Percentiles rank a stretch among this genome's conserved stretches.
Evolutionary conservation across 2,329 filamentous ascomycete species (phyloP).

Genomic region (Pleoardoris graminearum): DNA sequence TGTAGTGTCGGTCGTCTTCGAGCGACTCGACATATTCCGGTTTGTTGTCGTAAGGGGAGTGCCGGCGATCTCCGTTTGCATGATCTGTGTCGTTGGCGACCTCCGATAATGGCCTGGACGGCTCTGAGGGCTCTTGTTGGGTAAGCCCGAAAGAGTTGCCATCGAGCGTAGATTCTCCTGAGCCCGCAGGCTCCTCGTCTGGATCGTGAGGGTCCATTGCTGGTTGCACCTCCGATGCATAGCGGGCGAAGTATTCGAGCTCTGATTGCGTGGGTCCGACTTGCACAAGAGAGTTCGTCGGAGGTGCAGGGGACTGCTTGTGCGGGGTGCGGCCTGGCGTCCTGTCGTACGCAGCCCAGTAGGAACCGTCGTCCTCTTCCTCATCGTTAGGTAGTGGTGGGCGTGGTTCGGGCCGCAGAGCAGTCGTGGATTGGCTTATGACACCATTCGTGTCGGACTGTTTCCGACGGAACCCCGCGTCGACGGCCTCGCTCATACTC

Average conservation of each 20-base stretch:
- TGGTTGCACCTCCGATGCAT: conserved; percentile 73
- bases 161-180: conserved; percentile 57
- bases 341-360: conserved; percentile 79
- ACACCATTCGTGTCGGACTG: conserved; percentile 24
- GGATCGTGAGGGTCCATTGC: conserved; percentile 81
- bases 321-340: conserved; percentile 58
- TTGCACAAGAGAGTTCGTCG: conserved; percentile 42
- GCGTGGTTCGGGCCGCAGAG: conserved; percentile 15
- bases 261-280: conserved; percentile 54
- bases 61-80: conserved; percentile 11
- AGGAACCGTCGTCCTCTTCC: conserved; percentile 74
- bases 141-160: conserved; percentile 52
- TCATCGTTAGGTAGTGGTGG: conserved; percentile 52
- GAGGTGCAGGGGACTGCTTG: conserved; percentile 66
- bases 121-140: conserved; percentile 20
- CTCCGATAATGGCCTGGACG: conserved; percentile 16
- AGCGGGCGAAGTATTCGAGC: conserved; percentile 75
- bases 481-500: conserved; percentile 64
- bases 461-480: conserved; percentile 45
- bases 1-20: conserved; percentile 24
- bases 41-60: conserved; percentile 21
- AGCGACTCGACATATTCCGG: conserved; percentile 27
- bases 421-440: conserved; percentile 11
- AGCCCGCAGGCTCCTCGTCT: conserved; percentile 63
- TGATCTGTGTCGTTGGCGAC: not conserved